Evolutionary conservation across 768 basidiomycete species (phyloP).

Genomic region (Termitomyces sp.): DNA sequence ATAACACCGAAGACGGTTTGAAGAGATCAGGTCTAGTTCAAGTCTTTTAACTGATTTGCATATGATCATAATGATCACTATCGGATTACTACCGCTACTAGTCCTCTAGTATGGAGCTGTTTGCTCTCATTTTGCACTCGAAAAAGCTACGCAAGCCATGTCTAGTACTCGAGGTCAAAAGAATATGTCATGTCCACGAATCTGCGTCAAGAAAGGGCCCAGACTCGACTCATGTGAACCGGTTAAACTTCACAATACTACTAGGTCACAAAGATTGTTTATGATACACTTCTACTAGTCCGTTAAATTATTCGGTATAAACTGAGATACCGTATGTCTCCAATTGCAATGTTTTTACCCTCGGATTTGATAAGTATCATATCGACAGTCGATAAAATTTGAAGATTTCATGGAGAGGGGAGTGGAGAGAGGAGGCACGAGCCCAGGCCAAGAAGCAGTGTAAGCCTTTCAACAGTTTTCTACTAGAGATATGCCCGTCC

Average conservation of each 20-base stretch:
- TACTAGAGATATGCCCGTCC: background rate
- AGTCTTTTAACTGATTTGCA: no score
- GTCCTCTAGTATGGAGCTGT: background rate
- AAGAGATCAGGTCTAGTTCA: background rate
- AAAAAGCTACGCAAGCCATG: background rate
- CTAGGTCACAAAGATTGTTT: conserved; percentile 8
- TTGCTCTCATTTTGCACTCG: background rate
- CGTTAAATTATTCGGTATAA: conserved; percentile 23
- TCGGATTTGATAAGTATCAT: background rate
- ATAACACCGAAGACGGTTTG: no score
- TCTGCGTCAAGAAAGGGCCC: no score
- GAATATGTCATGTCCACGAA: no score
- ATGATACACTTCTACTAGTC: conserved; percentile 16
- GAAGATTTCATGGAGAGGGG: conserved; percentile 11
- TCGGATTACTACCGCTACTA: no score
- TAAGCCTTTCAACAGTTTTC: no score
- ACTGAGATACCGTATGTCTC: conserved; percentile 22
- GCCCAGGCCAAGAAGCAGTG: conserved; percentile 7
- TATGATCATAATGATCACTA: no score
- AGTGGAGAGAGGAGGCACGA: conserved; percentile 3
- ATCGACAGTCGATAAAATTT: conserved; percentile 11
- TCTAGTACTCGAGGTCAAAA: background rate
- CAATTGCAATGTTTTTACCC: background rate
- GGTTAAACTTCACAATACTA: conserved; percentile 20
- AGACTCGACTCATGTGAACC: conserved; percentile 19